Conservation (phyloP, 768 basidiomycete genomes). For the Tulasnella sp. region DNA sequence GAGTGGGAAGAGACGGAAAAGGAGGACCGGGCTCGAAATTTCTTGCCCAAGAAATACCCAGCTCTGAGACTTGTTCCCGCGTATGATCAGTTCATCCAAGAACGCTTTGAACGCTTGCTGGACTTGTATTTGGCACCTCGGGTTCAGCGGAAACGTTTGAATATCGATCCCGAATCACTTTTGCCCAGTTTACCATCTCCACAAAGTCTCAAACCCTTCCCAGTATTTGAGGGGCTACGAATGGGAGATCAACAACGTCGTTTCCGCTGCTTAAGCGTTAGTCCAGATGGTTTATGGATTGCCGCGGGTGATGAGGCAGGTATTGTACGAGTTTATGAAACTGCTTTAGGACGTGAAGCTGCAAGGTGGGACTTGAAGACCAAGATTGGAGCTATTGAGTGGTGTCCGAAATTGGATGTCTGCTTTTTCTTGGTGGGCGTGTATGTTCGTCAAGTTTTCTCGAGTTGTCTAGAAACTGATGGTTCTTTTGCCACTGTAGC, state of each 20-base stretch:
- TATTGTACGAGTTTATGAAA: slow-evolving; percentile 79
- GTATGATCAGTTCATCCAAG: slow-evolving; percentile 82
- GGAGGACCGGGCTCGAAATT: slow-evolving; percentile 82
- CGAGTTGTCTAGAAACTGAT: neutral
- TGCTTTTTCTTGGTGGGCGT: slow-evolving; percentile 64
- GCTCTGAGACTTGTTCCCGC: slow-evolving; percentile 84
- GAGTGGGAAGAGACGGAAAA: slow-evolving; percentile 73
- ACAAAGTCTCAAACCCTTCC: slow-evolving; percentile 85
- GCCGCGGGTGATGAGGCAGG: slow-evolving; percentile 87
- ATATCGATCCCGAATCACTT: slow-evolving; percentile 81
- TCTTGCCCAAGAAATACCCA: slow-evolving; percentile 74
- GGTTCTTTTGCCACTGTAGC: slow-evolving; percentile 30
- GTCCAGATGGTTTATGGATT: slow-evolving; percentile 84
- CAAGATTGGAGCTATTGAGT: slow-evolving; percentile 75
- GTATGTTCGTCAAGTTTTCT: slow-evolving; percentile 37
- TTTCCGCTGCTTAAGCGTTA: slow-evolving; percentile 62
- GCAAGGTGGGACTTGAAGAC: slow-evolving; percentile 72
- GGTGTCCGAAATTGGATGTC: slow-evolving; percentile 82
- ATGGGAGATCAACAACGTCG: slow-evolving; percentile 55
- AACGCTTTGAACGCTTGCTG: slow-evolving; percentile 84
- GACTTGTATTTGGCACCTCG: slow-evolving; percentile 95
- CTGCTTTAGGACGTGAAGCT: slow-evolving; percentile 75
- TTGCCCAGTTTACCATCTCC: slow-evolving; percentile 93
- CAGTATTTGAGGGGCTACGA: slow-evolving; percentile 62
- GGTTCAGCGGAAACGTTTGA: slow-evolving; percentile 72